Evolutionary conservation across 768 basidiomycete species (phyloP).

Genomic region (Lactarius quietus): DNA sequence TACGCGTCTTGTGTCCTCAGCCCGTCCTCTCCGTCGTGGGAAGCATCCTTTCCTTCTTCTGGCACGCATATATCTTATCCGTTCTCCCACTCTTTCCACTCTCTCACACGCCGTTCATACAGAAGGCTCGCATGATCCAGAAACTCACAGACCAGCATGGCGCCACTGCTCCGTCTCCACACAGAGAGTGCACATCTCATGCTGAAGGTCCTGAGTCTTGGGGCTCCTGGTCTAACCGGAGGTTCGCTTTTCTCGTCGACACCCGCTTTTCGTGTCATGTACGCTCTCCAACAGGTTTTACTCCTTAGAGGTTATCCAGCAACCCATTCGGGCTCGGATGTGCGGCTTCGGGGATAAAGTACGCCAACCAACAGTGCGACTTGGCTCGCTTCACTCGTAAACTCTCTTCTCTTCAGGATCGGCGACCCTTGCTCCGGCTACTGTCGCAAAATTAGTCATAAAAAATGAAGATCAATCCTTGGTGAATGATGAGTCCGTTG

Average conservation of each 20-base stretch:
- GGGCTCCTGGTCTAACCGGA: slow-evolving; percentile 67
- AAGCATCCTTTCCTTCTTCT: slow-evolving; percentile 4
- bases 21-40: not conserved
- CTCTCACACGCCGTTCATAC: slow-evolving; percentile 5
- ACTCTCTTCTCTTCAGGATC: slow-evolving; percentile 54
- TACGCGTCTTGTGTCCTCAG: not conserved
- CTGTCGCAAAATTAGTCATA: slow-evolving; percentile 80
- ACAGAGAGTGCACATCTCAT: slow-evolving; percentile 22
- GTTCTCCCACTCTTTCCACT: slow-evolving; percentile 24
- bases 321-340: slow-evolving; percentile 89
- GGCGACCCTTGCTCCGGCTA: slow-evolving; percentile 90
- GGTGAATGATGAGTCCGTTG: slow-evolving; percentile 72
- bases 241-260: slow-evolving; percentile 40
- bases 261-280: not conserved
- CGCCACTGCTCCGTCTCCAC: slow-evolving; percentile 26
- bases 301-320: slow-evolving; percentile 79
- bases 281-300: slow-evolving; percentile 54
- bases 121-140: slow-evolving; percentile 53
- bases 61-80: slow-evolving; percentile 2
- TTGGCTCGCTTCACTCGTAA: slow-evolving; percentile 6
- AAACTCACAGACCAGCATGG: slow-evolving; percentile 49
- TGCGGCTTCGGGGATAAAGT: slow-evolving; percentile 98
- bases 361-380: slow-evolving; percentile 27
- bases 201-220: slow-evolving; percentile 53
- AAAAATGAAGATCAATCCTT: slow-evolving; percentile 60